These are phyloP conservation scores for Xylariomycetidae sp. DNA, from an alignment of 2,329 filamentous ascomycete species.

Conservation along the genomic window DNA sequence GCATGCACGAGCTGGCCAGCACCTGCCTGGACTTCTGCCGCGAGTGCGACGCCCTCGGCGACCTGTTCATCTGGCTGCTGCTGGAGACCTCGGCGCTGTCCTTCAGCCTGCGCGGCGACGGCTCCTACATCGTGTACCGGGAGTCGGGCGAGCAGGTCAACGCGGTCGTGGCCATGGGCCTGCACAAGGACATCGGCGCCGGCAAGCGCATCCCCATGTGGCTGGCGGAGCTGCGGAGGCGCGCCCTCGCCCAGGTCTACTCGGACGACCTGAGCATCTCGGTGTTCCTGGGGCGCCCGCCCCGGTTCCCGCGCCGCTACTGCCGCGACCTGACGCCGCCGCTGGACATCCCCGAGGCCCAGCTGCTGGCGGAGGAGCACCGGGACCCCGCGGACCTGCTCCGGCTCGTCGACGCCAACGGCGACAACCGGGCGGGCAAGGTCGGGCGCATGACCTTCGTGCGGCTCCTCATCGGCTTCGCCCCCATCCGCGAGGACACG, in stretches of 20 bases:
- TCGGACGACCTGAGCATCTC: conserved; percentile 24
- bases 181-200: conserved; percentile 25
- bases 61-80: conserved; percentile 28
- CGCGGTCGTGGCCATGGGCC: conserved; percentile 26
- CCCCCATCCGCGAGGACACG: conserved; percentile 27
- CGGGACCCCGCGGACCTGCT: conserved; percentile 18
- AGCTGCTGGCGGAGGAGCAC: conserved; percentile 21
- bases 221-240: conserved; percentile 24
- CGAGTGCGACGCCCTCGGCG: conserved; percentile 26
- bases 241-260: conserved; percentile 20
- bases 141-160: conserved; percentile 25
- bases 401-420: conserved; percentile 25
- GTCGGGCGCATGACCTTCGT: conserved; percentile 20
- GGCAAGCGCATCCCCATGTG: conserved; percentile 26
- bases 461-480: conserved; percentile 20
- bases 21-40: conserved; percentile 27
- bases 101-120: conserved; percentile 20
- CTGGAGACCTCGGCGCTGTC: conserved; percentile 19
- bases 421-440: conserved; percentile 19
- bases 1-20: conserved; percentile 23
- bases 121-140: conserved; percentile 24
- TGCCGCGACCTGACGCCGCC: conserved; percentile 24
- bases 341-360: conserved; percentile 22
- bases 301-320: conserved; percentile 27
- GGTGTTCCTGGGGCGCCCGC: conserved; percentile 28